phyloP scores from a whole-genome alignment of 2,329 filamentous ascomycete genomes.

The Penicillium sp. region DNA sequence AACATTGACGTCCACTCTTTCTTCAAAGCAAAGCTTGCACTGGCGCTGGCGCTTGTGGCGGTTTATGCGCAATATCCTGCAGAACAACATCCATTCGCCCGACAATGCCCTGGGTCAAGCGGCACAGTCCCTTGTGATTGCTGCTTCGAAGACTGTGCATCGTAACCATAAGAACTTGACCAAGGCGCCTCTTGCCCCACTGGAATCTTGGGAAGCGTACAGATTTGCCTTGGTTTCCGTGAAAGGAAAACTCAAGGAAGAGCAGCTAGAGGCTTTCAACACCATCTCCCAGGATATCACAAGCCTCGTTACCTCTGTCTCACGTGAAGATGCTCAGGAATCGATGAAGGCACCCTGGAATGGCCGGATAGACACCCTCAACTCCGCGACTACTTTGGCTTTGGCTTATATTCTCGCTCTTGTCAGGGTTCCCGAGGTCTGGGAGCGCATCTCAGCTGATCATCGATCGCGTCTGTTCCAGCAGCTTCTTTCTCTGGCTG shows the following conservation, averaged over 20 bases:
- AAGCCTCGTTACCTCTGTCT: conserved; percentile 25
- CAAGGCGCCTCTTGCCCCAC: conserved; percentile 25
- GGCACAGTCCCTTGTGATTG: conserved; percentile 25
- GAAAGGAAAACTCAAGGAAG: conserved; percentile 20
- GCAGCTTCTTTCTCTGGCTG: conserved; percentile 34
- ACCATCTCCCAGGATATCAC: conserved; percentile 26
- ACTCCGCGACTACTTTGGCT: conserved; percentile 29
- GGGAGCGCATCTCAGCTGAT: conserved; percentile 31
- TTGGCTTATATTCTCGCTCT: conserved; percentile 38
- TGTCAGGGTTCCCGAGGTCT: conserved; percentile 31
- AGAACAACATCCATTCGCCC: conserved; percentile 27
- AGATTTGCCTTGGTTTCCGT: conserved; percentile 31
- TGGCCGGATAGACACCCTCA: conserved; percentile 38
- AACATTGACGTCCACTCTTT: conserved; percentile 30
- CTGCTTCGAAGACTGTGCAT: conserved; percentile 31
- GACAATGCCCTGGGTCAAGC: conserved; percentile 21
- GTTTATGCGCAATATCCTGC: conserved; percentile 34
- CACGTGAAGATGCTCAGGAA: conserved; percentile 24
- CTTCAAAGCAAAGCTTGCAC: conserved; percentile 30
- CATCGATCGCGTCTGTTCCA: conserved; percentile 33
- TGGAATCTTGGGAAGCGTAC: conserved; percentile 42
- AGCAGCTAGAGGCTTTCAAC: conserved; percentile 26
- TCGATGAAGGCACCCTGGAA: conserved; percentile 36
- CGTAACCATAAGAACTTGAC: conserved; percentile 29
- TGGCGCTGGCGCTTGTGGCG: conserved; percentile 47